Base-by-base conservation (phyloP, 306 rosid genomes). In the Corylus avellana region DNA sequence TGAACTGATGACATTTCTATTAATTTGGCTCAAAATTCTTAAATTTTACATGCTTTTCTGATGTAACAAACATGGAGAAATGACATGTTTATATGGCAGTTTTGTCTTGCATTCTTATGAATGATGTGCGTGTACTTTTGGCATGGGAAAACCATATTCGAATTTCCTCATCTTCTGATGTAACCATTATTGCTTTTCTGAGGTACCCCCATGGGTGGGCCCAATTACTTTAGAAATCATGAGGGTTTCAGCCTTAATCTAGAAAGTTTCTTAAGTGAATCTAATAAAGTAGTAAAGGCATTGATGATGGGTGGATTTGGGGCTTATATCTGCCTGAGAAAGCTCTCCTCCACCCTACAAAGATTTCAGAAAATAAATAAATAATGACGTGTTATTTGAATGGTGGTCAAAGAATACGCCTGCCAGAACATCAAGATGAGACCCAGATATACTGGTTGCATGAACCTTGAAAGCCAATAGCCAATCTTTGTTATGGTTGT, bases 11-110 rank as follows among this genome's bases (percentile, higher is more conserved):
- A 47, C 3, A 3, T 47, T 12, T 27, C 37, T 61, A 61, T 27
- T 27, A 11, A 27, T 61, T 12, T 25, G 37, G 39, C 39, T 9
- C 39, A 61, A 61, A 11, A 25, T 27, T 11, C 39, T 61, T 61
- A 25, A 27, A 27, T 27, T 25, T 59, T 25, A 62, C 17, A 62
- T 27, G 44, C 69, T 29, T 22, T 8, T 63, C 49, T 49, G 29
- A 76, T 47, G 72, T 42, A n/a, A 63, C 47, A 63, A 62, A 48
- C 48, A 13, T 74, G 25, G 69, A 22, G 67, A 58, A 58, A 39
- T 8, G 48, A 20, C 55, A 20, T 49, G 46, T 27, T 12, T 12
- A 22, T 7, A 6, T 27, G 3, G 7, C 3, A 27, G 9, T 11
- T 17, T 12, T 27, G 35, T 14, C 57, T 62, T 22, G 12, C 16